phyloP scores from a whole-genome alignment of 2,329 filamentous ascomycete species.

The Cytospora piceae region DNA sequence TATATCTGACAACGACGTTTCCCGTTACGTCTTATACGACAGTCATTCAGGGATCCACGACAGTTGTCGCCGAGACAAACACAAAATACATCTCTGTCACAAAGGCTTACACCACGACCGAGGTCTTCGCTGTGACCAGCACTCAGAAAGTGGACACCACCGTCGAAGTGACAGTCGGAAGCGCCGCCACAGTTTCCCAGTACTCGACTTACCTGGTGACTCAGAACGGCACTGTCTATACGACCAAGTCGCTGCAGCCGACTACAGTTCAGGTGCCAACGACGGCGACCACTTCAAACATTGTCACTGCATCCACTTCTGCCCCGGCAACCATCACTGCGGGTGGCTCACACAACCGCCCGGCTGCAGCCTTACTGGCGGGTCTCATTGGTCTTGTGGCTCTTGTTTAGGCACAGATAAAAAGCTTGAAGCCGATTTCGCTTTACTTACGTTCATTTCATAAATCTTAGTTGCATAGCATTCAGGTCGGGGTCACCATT shows the following conservation, averaged over 20 bases:
- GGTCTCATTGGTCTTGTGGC: slow-evolving; percentile 45
- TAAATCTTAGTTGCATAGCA: slow-evolving; percentile 17
- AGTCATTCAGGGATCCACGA: slow-evolving; percentile 45
- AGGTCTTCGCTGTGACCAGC: slow-evolving; percentile 47
- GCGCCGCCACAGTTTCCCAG: slow-evolving; percentile 41
- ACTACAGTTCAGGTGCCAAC: slow-evolving; percentile 39
- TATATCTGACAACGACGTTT: slow-evolving; percentile 45
- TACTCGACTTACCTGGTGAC: slow-evolving; percentile 43
- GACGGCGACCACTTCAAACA: slow-evolving; percentile 36
- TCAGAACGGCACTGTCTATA: slow-evolving; percentile 36
- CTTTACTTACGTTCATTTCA: not conserved
- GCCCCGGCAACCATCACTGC: slow-evolving; percentile 36
- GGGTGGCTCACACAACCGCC: slow-evolving; percentile 40
- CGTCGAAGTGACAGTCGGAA: slow-evolving; percentile 43
- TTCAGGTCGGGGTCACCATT: slow-evolving; percentile 13
- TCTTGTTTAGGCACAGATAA: slow-evolving; percentile 38
- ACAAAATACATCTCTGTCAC: slow-evolving; percentile 47
- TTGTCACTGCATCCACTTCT: slow-evolving; percentile 32
- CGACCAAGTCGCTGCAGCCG: slow-evolving; percentile 34
- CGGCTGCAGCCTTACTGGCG: slow-evolving; percentile 43
- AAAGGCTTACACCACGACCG: slow-evolving; percentile 36
- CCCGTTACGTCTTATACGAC: slow-evolving; percentile 48
- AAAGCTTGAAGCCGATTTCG: not conserved
- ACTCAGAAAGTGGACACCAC: slow-evolving; percentile 46
- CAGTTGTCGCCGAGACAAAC: slow-evolving; percentile 47